Evolutionary conservation across 1,139 yeast genomes (phyloP).

Genomic region (Yamadazyma sp.): DNA sequence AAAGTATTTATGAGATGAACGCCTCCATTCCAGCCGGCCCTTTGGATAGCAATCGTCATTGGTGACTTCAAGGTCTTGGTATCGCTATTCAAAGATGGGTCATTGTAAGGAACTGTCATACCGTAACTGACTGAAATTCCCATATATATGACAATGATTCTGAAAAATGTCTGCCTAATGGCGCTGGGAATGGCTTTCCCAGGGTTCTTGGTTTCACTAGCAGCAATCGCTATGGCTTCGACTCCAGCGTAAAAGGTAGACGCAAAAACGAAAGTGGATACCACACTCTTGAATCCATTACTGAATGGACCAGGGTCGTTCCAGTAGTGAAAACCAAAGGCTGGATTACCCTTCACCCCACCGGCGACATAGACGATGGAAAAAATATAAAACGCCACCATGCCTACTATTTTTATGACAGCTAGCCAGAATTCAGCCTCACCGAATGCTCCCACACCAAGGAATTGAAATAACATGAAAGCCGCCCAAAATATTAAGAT

Average conservation of each 20-base stretch:
- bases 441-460: constrained; percentile 64
- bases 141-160: constrained; percentile 55
- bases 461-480: constrained; percentile 53
- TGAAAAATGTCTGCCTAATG: constrained; percentile 55
- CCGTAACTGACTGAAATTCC: constrained; percentile 56
- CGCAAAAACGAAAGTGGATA: constrained; percentile 68
- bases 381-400: constrained; percentile 59
- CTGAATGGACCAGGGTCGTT: constrained; percentile 51
- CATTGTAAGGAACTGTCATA: constrained; percentile 55
- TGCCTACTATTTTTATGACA: constrained; percentile 51
- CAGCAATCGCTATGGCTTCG: constrained; percentile 57
- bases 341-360: constrained; percentile 55
- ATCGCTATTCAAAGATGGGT: constrained; percentile 27
- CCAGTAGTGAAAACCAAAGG: constrained; percentile 54
- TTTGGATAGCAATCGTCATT: constrained; percentile 40
- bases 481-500: constrained; percentile 55
- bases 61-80: constrained; percentile 39
- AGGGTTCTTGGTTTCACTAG: constrained; percentile 58
- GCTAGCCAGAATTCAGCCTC: constrained; percentile 70
- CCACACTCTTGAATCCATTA: constrained; percentile 68
- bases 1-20: constrained; percentile 52
- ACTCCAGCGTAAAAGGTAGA: constrained; percentile 61
- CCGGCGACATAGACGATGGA: constrained; percentile 65
- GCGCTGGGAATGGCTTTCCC: constrained; percentile 57
- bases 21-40: constrained; percentile 54